Conservation (phyloP, 116 monocot species). For the Cymodocea nodosa region DNA sequence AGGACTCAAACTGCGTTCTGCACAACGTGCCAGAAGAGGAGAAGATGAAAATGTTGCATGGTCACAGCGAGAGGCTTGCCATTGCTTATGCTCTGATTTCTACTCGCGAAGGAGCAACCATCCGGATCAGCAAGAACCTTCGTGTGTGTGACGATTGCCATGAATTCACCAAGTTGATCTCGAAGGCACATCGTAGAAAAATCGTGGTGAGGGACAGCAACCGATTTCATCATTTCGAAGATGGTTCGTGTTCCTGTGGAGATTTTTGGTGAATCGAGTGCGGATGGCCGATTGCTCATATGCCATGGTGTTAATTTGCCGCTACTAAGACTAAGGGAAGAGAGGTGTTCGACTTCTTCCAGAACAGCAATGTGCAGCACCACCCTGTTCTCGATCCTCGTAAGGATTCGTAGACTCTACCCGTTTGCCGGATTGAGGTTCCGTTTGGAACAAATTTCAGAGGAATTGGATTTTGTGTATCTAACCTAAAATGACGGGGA, state of each 20-base stretch:
- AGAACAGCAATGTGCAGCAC: too few species aligned
- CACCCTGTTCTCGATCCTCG: too few species aligned
- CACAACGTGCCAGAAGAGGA: conserved; percentile 55
- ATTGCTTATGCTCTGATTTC: conserved; percentile 54
- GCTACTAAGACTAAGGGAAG: too few species aligned
- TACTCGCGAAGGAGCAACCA: conserved; percentile 17
- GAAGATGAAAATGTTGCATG: conserved; percentile 43
- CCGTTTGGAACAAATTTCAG: too few species aligned
- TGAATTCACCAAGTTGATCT: conserved; percentile 48
- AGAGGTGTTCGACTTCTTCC: too few species aligned
- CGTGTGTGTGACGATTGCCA: conserved; percentile 75
- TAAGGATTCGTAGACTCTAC: too few species aligned
- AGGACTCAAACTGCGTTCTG: conserved; percentile 46
- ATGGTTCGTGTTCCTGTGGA: conserved; percentile 55
- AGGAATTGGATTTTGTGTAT: too few species aligned
- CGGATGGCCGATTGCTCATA: too few species aligned
- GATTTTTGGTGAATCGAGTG: conserved; percentile 55
- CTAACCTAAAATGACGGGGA: too few species aligned
- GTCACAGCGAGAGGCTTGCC: conserved; percentile 79
- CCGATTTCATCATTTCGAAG: conserved; percentile 63
- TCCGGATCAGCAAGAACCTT: conserved; percentile 72
- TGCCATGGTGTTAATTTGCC: too few species aligned
- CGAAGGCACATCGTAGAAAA: conserved; percentile 20
- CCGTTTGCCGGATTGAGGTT: too few species aligned
- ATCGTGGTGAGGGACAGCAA: conserved; percentile 56